These are phyloP conservation scores for Withania somnifera DNA, from an alignment of 305 asterid genomes.

Conservation along the genomic window DNA sequence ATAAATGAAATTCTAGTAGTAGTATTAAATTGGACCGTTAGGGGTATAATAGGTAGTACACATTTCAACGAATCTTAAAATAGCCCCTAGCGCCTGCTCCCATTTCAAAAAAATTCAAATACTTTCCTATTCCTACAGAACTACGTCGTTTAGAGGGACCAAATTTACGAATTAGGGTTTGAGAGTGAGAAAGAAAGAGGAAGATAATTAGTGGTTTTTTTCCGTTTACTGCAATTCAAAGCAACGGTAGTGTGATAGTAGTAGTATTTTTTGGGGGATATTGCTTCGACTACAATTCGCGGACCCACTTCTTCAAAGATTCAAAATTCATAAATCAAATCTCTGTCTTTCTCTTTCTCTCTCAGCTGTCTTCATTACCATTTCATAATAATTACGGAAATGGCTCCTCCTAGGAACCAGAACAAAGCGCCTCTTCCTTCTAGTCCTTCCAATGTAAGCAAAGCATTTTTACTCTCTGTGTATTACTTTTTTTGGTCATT, in stretches of 20 bases:
- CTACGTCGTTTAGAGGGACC: background rate
- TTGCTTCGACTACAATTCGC: conserved; percentile 29
- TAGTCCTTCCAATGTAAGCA: conserved; percentile 34
- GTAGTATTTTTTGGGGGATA: background rate
- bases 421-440: conserved; percentile 30
- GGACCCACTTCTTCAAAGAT: conserved; percentile 19
- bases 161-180: conserved; percentile 9
- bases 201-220: background rate
- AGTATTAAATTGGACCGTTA: background rate
- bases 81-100: conserved; percentile 22
- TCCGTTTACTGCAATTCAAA: conserved; percentile 34
- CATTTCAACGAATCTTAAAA: conserved; percentile 18
- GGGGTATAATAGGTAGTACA: conserved; percentile 22
- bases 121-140: background rate
- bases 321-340: background rate
- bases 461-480: background rate
- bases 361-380: too few relatives aligned
- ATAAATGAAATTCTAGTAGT: too few relatives aligned
- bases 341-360: conserved; percentile 2
- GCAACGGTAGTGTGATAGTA: conserved; percentile 26
- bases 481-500: background rate
- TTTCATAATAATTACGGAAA: conserved; percentile 10
- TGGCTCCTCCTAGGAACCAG: conserved; percentile 42
- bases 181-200: background rate
- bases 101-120: conserved; percentile 33